These are phyloP conservation scores for Aspergillus chevalieri DNA, from an alignment of 2,329 filamentous ascomycete species.

Conservation along the genomic window DNA sequence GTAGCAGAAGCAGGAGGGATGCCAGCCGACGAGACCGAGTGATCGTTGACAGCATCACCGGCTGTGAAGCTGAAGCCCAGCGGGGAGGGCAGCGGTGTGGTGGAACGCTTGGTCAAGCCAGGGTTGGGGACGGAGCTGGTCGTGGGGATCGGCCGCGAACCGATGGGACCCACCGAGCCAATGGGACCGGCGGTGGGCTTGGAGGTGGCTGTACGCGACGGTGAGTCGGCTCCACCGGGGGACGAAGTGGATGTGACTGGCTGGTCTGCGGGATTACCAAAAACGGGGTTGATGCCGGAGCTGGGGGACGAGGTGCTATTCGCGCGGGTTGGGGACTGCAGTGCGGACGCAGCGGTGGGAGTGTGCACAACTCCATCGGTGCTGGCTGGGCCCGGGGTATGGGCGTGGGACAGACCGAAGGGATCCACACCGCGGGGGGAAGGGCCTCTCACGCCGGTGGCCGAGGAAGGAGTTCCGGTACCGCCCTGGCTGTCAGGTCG, in stretches of 20 bases:
- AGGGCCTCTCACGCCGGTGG: slow-evolving; percentile 60
- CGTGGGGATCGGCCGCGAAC: slow-evolving; percentile 69
- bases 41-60: slow-evolving; percentile 45
- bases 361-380: slow-evolving; percentile 38
- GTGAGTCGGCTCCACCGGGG: slow-evolving; percentile 65
- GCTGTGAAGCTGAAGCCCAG: slow-evolving; percentile 65
- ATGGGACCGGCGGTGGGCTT: slow-evolving; percentile 47
- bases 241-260: slow-evolving; percentile 78
- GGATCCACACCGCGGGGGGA: slow-evolving; percentile 78
- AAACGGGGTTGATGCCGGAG: slow-evolving; percentile 39
- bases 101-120: slow-evolving; percentile 71
- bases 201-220: slow-evolving; percentile 58
- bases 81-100: slow-evolving; percentile 86
- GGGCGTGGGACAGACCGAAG: slow-evolving; percentile 48
- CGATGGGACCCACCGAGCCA: slow-evolving; percentile 79
- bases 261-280: slow-evolving; percentile 56
- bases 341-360: slow-evolving; percentile 33
- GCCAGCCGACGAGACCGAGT: slow-evolving; percentile 52
- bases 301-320: slow-evolving; percentile 78
- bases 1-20: slow-evolving; percentile 50
- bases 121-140: slow-evolving; percentile 49
- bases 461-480: slow-evolving; percentile 49
- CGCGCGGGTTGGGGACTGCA: slow-evolving; percentile 59
- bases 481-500: slow-evolving; percentile 62
- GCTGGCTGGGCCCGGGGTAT: slow-evolving; percentile 38